phyloP scores from a whole-genome alignment of 495 filamentous ascomycete species.

The Penicillium dipodomyicola region DNA sequence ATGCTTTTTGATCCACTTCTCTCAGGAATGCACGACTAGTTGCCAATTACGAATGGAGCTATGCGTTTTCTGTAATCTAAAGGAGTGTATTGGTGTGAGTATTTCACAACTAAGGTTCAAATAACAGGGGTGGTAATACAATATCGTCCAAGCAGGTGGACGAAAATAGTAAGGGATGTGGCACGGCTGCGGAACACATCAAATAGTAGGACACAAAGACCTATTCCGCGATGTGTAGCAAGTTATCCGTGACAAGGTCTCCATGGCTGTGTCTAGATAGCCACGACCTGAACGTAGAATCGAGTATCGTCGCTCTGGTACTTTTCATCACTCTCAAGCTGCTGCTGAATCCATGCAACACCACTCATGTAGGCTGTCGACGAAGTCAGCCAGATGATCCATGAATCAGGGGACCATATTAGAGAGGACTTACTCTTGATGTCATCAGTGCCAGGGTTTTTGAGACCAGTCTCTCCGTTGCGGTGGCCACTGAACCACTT shows the following conservation, averaged over 20 bases:
- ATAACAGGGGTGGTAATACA: not conserved
- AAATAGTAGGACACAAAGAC: not conserved
- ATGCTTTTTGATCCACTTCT: too few relatives aligned
- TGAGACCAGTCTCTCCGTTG: conserved; percentile 25
- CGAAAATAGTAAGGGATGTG: not conserved
- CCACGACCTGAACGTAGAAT: conserved; percentile 28
- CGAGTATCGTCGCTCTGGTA: conserved; percentile 27
- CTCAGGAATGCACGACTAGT: too few relatives aligned
- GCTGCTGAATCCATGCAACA: conserved; percentile 29
- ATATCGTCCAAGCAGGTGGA: not conserved
- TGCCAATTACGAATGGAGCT: too few relatives aligned
- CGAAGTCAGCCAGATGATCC: not conserved
- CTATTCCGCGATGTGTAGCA: not conserved
- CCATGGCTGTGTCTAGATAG: conserved; percentile 12
- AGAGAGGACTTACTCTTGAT: conserved; percentile 21
- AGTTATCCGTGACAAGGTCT: not conserved
- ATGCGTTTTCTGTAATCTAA: not conserved
- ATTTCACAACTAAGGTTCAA: not conserved
- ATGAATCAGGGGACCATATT: not conserved
- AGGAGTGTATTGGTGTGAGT: not conserved
- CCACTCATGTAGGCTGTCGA: conserved; percentile 26
- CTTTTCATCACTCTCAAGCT: conserved; percentile 27
- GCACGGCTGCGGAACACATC: not conserved
- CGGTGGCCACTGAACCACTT: conserved; percentile 31
- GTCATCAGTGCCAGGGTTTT: conserved; percentile 24